Evolutionary conservation across 208 protist species (phyloP), one percentile per base, ranked within the genome.

Genomic region (Leishmania guyanensis): DNA sequence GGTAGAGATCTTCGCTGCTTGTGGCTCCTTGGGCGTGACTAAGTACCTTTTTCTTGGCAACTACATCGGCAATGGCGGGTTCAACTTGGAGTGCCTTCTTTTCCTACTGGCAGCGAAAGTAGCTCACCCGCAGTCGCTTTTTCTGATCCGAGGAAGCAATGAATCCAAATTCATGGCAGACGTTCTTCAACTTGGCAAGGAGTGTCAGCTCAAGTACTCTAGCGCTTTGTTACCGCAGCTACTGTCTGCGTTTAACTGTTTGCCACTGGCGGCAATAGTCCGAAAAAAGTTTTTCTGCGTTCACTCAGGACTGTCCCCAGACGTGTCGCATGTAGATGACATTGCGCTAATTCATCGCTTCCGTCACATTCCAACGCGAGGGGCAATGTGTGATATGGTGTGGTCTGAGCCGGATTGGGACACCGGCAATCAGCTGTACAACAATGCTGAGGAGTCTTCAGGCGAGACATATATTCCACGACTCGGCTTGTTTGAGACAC

Each of bases 241-340:
- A 26, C 85, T 93, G 50, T 82, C 83, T 5, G 85, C 86, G 0
- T 99, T 99, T 91, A 99, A 99, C 89, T 99, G 94, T 86, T 84
- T 99, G 5, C 99, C 99, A 29, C 88, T 99, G 10, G 97, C 97
- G 5, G 99, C 99, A 0, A 86, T 99, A 70, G 97, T 99, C 1
- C 96, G 98, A 75, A 97, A 99, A 51, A 99, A 99, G 80, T 99
- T 99, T 85, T 99, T 99, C 80, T 99, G 99, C 84, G 98, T 99
- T 54, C 99, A 99, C 86, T 99, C 98, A 20, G 99, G 99, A 33
- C 93, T 99, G 16, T 99, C 97, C 39, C 99, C 99, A 22, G 95
- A 99, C 82, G 89, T 99, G 12, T 91, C 96, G 3, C 88, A 89
- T 39, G 83, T 99, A 78, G 90, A 98, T 17, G 96, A 99, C 81